Conservation (phyloP, 129 eudicot species). For the Erigeron canadensis region DNA sequence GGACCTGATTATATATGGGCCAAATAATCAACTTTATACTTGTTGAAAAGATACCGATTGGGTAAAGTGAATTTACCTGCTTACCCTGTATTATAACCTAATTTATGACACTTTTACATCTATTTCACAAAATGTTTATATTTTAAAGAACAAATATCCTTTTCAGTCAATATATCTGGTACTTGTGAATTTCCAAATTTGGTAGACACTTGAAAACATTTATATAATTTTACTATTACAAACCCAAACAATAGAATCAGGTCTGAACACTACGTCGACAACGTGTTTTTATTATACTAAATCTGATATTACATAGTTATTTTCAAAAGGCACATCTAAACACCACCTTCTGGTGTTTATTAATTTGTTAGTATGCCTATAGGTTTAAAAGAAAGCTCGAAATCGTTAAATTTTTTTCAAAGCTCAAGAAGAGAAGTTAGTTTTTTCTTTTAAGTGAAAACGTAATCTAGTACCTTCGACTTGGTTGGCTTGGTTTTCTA, state of each 20-base stretch:
- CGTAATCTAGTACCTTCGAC: no score
- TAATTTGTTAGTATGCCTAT: neutral
- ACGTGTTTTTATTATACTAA: neutral
- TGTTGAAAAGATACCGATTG: neutral
- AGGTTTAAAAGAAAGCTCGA: neutral
- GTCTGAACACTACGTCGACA: neutral
- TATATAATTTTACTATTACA: neutral
- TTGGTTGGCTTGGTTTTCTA: no score
- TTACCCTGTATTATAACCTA: neutral
- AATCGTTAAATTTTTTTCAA: neutral
- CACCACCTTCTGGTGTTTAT: neutral
- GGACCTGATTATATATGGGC: neutral
- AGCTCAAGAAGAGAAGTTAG: neutral
- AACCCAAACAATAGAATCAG: neutral
- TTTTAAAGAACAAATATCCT: neutral
- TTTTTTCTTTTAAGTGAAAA: neutral
- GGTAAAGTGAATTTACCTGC: neutral
- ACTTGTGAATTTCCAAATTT: neutral
- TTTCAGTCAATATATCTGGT: neutral
- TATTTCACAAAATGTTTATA: neutral
- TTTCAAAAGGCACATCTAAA: neutral
- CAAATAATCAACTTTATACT: neutral
- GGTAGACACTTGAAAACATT: neutral
- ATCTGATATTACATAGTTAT: neutral
- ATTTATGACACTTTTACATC: neutral